A percentile compares a stretch with the other conserved stretches of the same genome.
Conservation (phyloP, 1,284 basidiomycete species). For the Puccinia novopanici region DNA sequence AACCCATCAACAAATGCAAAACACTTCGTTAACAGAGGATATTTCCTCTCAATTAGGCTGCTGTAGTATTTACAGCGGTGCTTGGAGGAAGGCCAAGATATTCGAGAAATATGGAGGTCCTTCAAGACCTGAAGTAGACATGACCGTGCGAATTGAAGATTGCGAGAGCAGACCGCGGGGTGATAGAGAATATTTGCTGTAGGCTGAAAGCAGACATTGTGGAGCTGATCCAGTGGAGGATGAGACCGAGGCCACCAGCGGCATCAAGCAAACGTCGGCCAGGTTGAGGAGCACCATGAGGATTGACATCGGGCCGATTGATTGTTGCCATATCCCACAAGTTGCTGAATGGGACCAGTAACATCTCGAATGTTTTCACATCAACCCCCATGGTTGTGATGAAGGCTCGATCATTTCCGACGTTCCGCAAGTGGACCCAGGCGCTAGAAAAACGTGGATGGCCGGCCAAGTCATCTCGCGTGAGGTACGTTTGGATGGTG, state of each 20-base stretch:
- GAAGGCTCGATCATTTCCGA: background rate
- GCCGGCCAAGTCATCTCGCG: background rate
- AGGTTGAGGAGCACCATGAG: too few relatives aligned
- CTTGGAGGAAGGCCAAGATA: background rate
- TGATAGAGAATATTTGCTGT: too few relatives aligned
- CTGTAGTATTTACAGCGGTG: background rate
- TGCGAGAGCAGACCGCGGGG: background rate
- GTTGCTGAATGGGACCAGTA: background rate
- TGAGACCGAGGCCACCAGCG: too few relatives aligned
- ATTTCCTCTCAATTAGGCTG: too few relatives aligned
- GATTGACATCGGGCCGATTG: too few relatives aligned
- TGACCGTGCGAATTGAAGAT: background rate
- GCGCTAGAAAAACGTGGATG: background rate
- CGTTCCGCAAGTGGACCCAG: background rate
- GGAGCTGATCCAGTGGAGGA: too few relatives aligned
- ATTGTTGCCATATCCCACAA: background rate
- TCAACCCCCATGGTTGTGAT: background rate
- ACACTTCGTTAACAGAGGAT: background rate
- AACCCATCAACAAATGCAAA: constrained; percentile 21
- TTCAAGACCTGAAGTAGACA: background rate
- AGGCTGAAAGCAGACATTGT: too few relatives aligned
- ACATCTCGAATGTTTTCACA: background rate
- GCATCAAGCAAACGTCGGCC: too few relatives aligned
- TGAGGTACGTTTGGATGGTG: too few relatives aligned
- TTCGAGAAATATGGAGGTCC: background rate